Evolutionary conservation across 1,139 yeast species (phyloP), one percentile per base, ranked within the genome.

Genomic region (Geotrichum phurueaensis): DNA sequence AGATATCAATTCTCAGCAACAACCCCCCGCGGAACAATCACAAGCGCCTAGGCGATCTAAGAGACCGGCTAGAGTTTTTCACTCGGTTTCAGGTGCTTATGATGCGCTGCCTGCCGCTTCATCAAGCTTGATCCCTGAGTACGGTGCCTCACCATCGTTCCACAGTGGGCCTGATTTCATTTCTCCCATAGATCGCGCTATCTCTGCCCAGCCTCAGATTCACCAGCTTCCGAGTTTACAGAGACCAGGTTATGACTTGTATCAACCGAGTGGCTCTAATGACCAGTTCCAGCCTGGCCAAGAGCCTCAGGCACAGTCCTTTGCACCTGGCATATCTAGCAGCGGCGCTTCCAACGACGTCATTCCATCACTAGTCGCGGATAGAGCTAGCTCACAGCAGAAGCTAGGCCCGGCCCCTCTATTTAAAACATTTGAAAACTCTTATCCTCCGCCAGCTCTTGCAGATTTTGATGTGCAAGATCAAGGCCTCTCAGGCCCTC

Each of bases 401-500:
- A 63, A 83, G 75, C 71, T 73, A 72, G 71, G 71, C 15, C 66
- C 67, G 20, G 71, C 73, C 54, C 79, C 78, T 56, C 74, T 82
- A 2, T 90, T 87, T 70, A 78, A 80, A 60, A 87, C 96, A 2
- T 85, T 88, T 69, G 84, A 85, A 69, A 85, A 88, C 67, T 84
- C 88, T 2, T 81, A 83, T 39, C 96, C 98, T 33, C 97, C 98
- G 0, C 79, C 84, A 15, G 86, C 96, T 0, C 89, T 94, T 1
- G 83, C 91, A 0, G 86, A 84, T 66, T 89, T 79, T 69, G 79
- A 79, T 60, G 82, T 87, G 2, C 77, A 83, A 22, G 98, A 94
- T 70, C 96, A 91, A 70, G 96, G 96, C 2, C 82, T 87, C 3
- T 84, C 97, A 1, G 84, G 89, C 36, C 92, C 98, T 15, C 84